phyloP scores from a whole-genome alignment of 2,329 filamentous ascomycete genomes.

The Nakataea oryzae region DNA sequence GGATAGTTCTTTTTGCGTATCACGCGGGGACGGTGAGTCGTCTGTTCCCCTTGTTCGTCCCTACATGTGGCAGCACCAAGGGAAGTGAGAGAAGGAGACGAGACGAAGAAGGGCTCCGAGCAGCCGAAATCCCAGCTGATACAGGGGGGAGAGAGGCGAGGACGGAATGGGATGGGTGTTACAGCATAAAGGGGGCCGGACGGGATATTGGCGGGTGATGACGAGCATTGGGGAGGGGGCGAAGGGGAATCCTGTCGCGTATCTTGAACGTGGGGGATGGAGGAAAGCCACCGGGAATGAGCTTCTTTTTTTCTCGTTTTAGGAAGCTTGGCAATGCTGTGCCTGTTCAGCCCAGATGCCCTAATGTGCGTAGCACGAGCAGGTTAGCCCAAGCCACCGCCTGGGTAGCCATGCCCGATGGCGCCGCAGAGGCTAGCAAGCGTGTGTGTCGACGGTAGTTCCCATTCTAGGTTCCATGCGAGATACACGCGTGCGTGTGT shows the following conservation, averaged over 20 bases:
- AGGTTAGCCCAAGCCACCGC: not conserved
- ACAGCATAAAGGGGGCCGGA: not conserved
- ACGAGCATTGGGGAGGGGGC: not conserved
- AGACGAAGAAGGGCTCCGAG: not conserved
- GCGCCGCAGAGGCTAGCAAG: too few relatives aligned
- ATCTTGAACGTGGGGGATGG: not conserved
- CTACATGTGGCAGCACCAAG: too few relatives aligned
- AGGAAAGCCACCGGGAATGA: not conserved
- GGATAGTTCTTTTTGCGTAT: not conserved
- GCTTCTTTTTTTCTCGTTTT: not conserved
- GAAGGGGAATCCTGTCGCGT: not conserved
- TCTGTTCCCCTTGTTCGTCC: not conserved
- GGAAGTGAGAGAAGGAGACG: too few relatives aligned
- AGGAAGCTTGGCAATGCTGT: not conserved
- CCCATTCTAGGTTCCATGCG: not conserved
- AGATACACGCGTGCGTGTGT: not conserved
- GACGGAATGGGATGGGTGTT: not conserved
- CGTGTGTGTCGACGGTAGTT: not conserved
- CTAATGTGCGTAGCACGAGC: not conserved
- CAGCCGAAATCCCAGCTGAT: not conserved
- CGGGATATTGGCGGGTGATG: too few relatives aligned
- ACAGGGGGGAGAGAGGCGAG: not conserved
- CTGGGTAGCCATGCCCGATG: not conserved
- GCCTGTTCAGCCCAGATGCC: not conserved
- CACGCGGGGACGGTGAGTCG: not conserved